Percentiles rank a stretch among this genome's conserved stretches.
These are phyloP conservation scores for Alternaria brassicae DNA, from an alignment of 2,329 filamentous ascomycete genomes.

Conservation along the genomic window DNA sequence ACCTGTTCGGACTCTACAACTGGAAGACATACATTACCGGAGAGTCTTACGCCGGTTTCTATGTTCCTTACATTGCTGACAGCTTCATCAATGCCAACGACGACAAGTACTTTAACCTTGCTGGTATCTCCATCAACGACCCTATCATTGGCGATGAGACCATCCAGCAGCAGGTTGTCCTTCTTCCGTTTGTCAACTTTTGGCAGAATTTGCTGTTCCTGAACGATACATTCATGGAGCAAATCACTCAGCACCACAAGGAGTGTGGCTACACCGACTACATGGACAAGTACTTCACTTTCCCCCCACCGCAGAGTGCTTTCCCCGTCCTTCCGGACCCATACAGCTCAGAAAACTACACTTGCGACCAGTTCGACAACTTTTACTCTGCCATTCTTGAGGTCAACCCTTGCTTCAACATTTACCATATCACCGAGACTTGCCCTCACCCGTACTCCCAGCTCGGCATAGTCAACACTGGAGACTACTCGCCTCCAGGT, in stretches of 20 bases:
- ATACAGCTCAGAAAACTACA: constrained; percentile 29
- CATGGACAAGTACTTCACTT: constrained; percentile 47
- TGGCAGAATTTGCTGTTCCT: constrained; percentile 53
- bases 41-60: constrained; percentile 64
- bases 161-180: constrained; percentile 48
- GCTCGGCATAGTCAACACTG: constrained; percentile 49
- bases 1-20: constrained; percentile 61
- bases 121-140: constrained; percentile 59
- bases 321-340: constrained; percentile 43
- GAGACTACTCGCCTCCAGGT: constrained; percentile 51
- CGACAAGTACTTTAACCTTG: constrained; percentile 59
- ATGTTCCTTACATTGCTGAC: constrained; percentile 65
- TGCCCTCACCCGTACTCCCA: constrained; percentile 54
- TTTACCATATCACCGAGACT: constrained; percentile 56
- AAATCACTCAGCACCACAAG: constrained; percentile 43
- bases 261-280: constrained; percentile 36
- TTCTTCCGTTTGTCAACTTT: constrained; percentile 48
- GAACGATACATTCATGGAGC: constrained; percentile 53
- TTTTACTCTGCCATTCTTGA: constrained; percentile 50
- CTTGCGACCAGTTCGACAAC: constrained; percentile 52
- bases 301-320: constrained; percentile 47
- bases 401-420: constrained; percentile 60
- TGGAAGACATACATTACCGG: constrained; percentile 63
- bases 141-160: constrained; percentile 54
- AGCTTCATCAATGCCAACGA: constrained; percentile 62